These are phyloP conservation scores for Xenoacremonium recifei DNA, from an alignment of 2,329 filamentous ascomycete genomes.

Conservation along the genomic window DNA sequence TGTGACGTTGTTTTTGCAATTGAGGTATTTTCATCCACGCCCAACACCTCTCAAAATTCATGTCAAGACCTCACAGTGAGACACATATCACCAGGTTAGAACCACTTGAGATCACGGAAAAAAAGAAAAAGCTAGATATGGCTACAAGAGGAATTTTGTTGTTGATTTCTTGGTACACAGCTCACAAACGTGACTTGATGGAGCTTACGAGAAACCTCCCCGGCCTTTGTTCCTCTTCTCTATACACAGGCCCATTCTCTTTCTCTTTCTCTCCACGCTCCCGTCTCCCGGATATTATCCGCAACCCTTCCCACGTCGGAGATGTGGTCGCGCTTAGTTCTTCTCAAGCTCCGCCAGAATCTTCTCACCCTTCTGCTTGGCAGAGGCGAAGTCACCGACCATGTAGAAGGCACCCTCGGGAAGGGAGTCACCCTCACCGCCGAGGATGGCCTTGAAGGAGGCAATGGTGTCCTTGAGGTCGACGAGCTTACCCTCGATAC, in stretches of 20 bases:
- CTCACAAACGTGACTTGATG: constrained; percentile 59
- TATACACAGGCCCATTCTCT: constrained; percentile 52
- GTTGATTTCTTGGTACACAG: constrained; percentile 60
- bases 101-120: constrained; percentile 17
- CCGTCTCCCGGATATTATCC: constrained; percentile 35
- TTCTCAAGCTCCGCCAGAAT: constrained; percentile 92
- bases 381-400: constrained; percentile 94
- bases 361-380: constrained; percentile 98
- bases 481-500: constrained; percentile 94
- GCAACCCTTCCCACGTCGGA: too few species aligned
- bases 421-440: constrained; percentile 91
- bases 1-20: too few species aligned
- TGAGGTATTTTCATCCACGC: too few species aligned
- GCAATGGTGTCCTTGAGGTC: constrained; percentile 98
- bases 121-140: constrained; percentile 29
- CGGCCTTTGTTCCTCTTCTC: constrained; percentile 52
- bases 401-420: constrained; percentile 96
- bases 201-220: constrained; percentile 51
- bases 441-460: constrained; percentile 96
- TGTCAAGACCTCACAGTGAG: too few species aligned
- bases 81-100: too few species aligned
- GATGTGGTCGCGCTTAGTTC: too few species aligned
- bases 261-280: too few species aligned
- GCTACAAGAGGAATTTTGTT: constrained; percentile 46
- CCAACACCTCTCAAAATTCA: too few species aligned